A percentile compares a stretch with the other conserved stretches of the same genome.
Evolutionary conservation across 2,329 filamentous ascomycete species (phyloP).

Genomic region (Cladosporium sphaerospermum): DNA sequence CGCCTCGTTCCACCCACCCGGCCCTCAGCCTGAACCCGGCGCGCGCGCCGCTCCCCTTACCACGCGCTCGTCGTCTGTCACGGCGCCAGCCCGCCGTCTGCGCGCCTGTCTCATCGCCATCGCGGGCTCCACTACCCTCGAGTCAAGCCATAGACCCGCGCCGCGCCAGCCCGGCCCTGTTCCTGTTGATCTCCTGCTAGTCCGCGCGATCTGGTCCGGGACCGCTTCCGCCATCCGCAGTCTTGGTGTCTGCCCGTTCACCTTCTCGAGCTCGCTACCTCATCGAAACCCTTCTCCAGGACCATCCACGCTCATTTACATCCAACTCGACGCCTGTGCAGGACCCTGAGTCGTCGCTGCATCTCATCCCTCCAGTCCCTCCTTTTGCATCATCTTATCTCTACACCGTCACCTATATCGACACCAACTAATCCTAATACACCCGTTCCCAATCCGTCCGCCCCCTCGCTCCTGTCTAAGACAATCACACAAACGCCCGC

Average conservation of each 20-base stretch:
- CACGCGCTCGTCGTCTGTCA: background rate
- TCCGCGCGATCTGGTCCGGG: slow-evolving; percentile 26
- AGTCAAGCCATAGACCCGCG: slow-evolving; percentile 22
- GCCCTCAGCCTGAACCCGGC: slow-evolving; percentile 3
- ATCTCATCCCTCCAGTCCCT: slow-evolving; percentile 13
- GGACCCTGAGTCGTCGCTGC: slow-evolving; percentile 22
- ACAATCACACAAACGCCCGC: slow-evolving; percentile 9
- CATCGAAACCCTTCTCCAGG: slow-evolving; percentile 23
- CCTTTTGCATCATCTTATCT: slow-evolving; percentile 15
- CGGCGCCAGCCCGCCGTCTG: background rate
- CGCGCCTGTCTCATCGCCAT: slow-evolving; percentile 26
- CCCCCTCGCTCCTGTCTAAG: slow-evolving; percentile 10
- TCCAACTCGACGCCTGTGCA: slow-evolving; percentile 28
- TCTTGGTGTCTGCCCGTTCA: slow-evolving; percentile 22
- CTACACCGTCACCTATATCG: slow-evolving; percentile 17
- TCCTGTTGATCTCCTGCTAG: slow-evolving; percentile 27
- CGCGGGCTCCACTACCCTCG: slow-evolving; percentile 21
- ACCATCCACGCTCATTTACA: slow-evolving; percentile 29
- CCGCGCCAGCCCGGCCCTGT: slow-evolving; percentile 27
- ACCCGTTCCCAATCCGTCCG: slow-evolving; percentile 6
- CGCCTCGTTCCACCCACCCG: slow-evolving; percentile 10
- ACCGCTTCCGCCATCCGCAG: slow-evolving; percentile 26
- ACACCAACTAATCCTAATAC: slow-evolving; percentile 24
- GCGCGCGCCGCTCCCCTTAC: background rate
- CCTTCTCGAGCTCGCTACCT: slow-evolving; percentile 17